Base-by-base conservation (phyloP, 1,284 basidiomycete species). In the Marasmius sp. region DNA sequence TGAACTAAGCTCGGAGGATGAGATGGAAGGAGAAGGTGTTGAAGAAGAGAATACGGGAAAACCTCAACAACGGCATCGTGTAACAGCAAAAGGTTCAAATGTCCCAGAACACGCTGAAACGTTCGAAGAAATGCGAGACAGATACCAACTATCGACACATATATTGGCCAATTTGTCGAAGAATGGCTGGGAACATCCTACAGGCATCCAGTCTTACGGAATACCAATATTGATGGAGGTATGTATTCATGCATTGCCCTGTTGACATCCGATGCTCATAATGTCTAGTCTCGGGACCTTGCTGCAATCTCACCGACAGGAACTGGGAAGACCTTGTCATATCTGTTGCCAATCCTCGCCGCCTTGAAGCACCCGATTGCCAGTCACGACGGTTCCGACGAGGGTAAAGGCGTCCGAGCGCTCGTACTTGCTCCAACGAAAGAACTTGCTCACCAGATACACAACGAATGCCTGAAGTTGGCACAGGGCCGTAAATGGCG, bases 361-460 rank as follows among this genome's bases (percentile, higher is more conserved):
- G 76, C 81, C 1, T 80, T 97, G 0, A 77, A 76, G n/a, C 74
- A 83, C 18, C 94, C 94, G 1, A 76, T 81, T 6, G 77, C 85
- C 20, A 80, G 79, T 64, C 33, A 54, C 12, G 72, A 76, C 22
- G 81, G 82, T 59, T 69, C 70, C n/a, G 77, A 81, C 45, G 65
- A 72, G 18, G 84, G 84, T 1, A 70, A 70, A 27, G 94, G 94
- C 27, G 87, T 90, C 12, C 83, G 95, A 62, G 89, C 92, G 0
- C 69, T 99, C 16, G 80, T 99, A 57, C 75, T 99, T 59, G 93
- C 93, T 1, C 97, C 97, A 1, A 99, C 97, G 0, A 87, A 95
- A 65, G 97, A 99, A 77, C 77, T 99, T n/a, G 95, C 97, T 0
- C 90, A 95, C 66, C 97, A 99, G 72, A 98, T 99, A 62, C 84